phyloP scores from a whole-genome alignment of 75 land plant species.

The Pinus albicaulis region DNA sequence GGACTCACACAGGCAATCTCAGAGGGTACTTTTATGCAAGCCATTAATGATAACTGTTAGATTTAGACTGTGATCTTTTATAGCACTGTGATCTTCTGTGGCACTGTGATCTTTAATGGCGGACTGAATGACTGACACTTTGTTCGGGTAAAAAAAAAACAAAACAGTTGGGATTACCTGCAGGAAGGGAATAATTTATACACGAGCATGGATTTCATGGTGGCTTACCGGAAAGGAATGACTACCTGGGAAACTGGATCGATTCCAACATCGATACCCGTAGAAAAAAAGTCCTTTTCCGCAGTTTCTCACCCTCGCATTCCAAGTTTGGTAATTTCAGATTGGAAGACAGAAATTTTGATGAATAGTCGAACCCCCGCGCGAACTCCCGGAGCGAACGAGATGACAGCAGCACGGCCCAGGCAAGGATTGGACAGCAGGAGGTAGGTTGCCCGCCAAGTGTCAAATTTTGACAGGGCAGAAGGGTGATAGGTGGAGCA shows the following conservation, averaged over 20 bases:
- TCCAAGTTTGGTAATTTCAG: conserved; percentile 27
- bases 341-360: too few relatives aligned
- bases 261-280: conserved; percentile 37
- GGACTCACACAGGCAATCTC: conserved; percentile 56
- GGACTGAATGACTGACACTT: not conserved
- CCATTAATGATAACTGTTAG: not conserved
- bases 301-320: conserved; percentile 61
- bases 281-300: conserved; percentile 62
- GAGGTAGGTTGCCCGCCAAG: too few relatives aligned
- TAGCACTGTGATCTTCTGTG: too few relatives aligned
- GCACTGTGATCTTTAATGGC: not conserved
- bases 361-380: too few relatives aligned
- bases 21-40: conserved; percentile 33
- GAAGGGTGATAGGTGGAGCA: too few relatives aligned
- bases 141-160: not conserved
- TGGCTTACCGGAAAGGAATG: conserved; percentile 48
- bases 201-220: conserved; percentile 50
- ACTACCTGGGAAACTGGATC: conserved; percentile 64
- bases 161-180: conserved; percentile 63
- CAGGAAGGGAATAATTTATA: conserved; percentile 28
- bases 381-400: too few relatives aligned
- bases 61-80: not conserved
- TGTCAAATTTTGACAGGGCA: too few relatives aligned
- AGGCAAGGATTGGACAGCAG: too few relatives aligned
- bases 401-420: too few relatives aligned